Conservation (phyloP, 805 yeast species). For the Debaryomyces prosopidis region DNA sequence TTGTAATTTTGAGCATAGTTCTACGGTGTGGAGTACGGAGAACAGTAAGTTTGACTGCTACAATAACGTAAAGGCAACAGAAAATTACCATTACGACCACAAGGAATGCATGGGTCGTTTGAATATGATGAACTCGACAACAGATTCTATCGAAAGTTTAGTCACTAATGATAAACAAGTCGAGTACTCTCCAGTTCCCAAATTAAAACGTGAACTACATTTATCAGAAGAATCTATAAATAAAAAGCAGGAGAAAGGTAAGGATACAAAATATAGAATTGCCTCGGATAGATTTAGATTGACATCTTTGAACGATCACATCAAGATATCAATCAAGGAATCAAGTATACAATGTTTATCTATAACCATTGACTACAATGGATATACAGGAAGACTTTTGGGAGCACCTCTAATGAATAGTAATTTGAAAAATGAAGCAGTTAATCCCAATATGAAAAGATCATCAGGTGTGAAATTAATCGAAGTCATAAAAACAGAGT, state of each 20-base stretch:
- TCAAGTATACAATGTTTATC: constrained; percentile 20
- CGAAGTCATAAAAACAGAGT: not conserved
- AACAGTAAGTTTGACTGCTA: not conserved
- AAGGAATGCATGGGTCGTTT: not conserved
- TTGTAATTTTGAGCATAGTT: not conserved
- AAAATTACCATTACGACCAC: not conserved
- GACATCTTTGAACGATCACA: not conserved
- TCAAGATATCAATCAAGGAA: constrained; percentile 4
- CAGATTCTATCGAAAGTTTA: not conserved
- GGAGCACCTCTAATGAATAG: constrained; percentile 3
- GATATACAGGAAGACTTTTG: constrained; percentile 16
- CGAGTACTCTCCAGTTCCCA: not conserved
- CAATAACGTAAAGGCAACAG: not conserved
- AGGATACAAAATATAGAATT: not conserved
- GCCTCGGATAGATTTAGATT: not conserved
- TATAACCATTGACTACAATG: constrained; percentile 20
- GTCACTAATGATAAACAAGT: not conserved
- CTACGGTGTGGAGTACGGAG: not conserved
- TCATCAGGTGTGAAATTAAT: not conserved
- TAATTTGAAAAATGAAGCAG: constrained; percentile 5
- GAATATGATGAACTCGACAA: too few species aligned
- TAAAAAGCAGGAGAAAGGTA: constrained; percentile 2
- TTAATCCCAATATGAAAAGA: not conserved
- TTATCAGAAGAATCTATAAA: not conserved
- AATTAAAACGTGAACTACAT: not conserved